phyloP scores from a whole-genome alignment of 2,329 filamentous ascomycete species.

The Aspergillus fructus region DNA sequence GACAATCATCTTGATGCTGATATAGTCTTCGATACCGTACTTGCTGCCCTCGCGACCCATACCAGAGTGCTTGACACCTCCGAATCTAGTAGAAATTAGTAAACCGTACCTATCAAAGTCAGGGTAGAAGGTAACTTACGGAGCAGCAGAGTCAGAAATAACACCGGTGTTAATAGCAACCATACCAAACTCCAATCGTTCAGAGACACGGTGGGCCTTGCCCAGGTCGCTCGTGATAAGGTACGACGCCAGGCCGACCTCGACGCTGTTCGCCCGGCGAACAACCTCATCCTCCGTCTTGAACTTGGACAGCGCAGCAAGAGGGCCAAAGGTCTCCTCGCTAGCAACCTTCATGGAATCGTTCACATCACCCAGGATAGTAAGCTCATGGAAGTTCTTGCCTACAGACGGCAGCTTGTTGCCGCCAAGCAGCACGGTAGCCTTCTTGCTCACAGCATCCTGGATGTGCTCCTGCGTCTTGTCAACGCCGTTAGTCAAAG shows the following conservation, averaged over 20 bases:
- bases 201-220: conserved; percentile 55
- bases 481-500: conserved; percentile 4
- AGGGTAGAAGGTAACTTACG: conserved; percentile 5
- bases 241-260: conserved; percentile 53
- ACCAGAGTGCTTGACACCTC: conserved; percentile 75
- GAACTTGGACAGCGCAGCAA: conserved; percentile 70
- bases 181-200: conserved; percentile 42
- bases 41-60: conserved; percentile 74
- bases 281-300: conserved; percentile 2
- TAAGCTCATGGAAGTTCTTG: conserved; percentile 80
- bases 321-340: conserved; percentile 92
- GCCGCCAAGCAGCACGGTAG: not conserved
- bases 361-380: conserved; percentile 80
- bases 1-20: conserved; percentile 60
- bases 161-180: conserved; percentile 18
- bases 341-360: conserved; percentile 72
- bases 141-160: conserved; percentile 8
- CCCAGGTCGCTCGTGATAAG: conserved; percentile 69
- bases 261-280: not conserved
- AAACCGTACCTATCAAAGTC: not conserved
- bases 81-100: conserved; percentile 52
- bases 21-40: conserved; percentile 73
- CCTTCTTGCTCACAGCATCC: not conserved
- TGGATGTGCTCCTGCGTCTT: not conserved
- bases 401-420: conserved; percentile 68